A percentile compares a stretch with the other conserved stretches of the same genome.
Conservation (phyloP, 1,139 yeast species). For the Diutina neorugosa region DNA sequence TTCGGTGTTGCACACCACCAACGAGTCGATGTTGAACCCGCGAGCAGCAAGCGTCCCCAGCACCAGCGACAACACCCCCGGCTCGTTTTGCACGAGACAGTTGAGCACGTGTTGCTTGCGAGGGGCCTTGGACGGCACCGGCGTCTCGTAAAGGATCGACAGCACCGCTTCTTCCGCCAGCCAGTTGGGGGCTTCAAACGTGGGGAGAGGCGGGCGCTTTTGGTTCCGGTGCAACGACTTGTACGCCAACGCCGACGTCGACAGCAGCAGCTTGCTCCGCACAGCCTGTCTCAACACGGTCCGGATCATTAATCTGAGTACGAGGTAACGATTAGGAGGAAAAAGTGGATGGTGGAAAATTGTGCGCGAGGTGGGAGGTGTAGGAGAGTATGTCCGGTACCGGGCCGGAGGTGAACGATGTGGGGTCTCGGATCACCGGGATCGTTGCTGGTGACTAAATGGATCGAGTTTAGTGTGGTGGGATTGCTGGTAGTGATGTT, state of each 20-base stretch:
- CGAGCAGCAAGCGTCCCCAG: constrained; percentile 96
- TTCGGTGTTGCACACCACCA: constrained; percentile 94
- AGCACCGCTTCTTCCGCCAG: constrained; percentile 93
- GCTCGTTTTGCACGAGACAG: constrained; percentile 96
- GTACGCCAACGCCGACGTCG: constrained; percentile 93
- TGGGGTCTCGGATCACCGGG: background rate
- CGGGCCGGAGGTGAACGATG: background rate
- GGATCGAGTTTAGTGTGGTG: background rate
- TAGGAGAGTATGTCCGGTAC: background rate
- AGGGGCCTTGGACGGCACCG: constrained; percentile 57
- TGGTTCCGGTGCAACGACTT: constrained; percentile 81
- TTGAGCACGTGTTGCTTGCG: constrained; percentile 80
- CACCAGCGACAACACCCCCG: constrained; percentile 89
- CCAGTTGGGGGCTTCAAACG: constrained; percentile 92
- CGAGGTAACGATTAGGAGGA: background rate
- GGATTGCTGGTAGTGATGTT: background rate
- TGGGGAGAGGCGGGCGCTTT: constrained; percentile 84
- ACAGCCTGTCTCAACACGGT: constrained; percentile 1
- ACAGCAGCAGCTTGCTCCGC: constrained; percentile 25
- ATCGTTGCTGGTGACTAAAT: too few species aligned
- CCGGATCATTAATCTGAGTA: background rate
- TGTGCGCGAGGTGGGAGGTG: background rate
- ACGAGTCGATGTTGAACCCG: constrained; percentile 94
- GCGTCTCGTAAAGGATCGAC: constrained; percentile 89
- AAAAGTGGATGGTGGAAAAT: constrained; percentile 1